These are phyloP conservation scores for Cladosporium sp. DNA, from an alignment of 2,329 filamentous ascomycete genomes.

Conservation along the genomic window DNA sequence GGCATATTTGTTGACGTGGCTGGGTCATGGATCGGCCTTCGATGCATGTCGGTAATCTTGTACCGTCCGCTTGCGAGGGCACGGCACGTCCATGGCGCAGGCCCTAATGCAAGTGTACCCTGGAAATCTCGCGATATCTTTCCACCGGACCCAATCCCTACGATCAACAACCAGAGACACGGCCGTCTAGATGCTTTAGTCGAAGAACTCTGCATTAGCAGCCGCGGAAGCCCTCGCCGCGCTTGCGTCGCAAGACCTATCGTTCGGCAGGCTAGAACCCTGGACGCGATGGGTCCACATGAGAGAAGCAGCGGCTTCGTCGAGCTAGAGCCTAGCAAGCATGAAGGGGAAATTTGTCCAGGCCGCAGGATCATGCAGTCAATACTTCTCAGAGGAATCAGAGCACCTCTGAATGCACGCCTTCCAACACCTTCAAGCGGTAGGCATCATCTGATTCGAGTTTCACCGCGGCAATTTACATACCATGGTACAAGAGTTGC, in stretches of 20 bases:
- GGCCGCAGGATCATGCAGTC: no score
- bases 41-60: neutral
- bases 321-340: no score
- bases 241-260: neutral
- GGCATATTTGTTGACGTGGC: neutral
- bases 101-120: neutral
- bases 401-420: no score
- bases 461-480: no score
- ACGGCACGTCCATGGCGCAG: neutral
- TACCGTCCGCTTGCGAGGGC: neutral
- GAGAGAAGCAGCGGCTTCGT: neutral
- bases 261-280: neutral
- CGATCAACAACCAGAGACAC: neutral
- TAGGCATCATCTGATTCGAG: no score
- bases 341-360: no score
- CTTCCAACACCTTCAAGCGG: no score
- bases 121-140: neutral
- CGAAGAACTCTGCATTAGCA: neutral
- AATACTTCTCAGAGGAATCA: no score
- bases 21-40: neutral
- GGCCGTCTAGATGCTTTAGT: neutral
- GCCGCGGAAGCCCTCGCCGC: neutral
- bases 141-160: neutral
- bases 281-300: neutral
- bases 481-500: neutral